Evolutionary conservation across 2,329 filamentous ascomycete genomes (phyloP).

Genomic region (Exophiala xenobiotica): DNA sequence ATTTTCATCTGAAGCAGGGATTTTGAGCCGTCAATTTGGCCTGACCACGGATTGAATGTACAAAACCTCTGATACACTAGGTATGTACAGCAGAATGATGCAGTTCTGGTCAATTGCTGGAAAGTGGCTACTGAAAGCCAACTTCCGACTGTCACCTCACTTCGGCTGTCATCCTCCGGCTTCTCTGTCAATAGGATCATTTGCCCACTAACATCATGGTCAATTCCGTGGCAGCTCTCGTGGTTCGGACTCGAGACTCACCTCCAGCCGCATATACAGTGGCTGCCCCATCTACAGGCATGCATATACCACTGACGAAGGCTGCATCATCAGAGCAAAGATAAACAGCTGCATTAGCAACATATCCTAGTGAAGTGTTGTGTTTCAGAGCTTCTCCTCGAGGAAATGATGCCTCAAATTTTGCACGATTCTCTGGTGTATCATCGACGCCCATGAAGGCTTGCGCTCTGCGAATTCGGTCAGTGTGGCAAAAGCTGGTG

Average conservation of each 20-base stretch:
- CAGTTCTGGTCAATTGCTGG: background rate
- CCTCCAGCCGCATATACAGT: constrained; percentile 16
- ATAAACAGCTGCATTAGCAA: constrained; percentile 44
- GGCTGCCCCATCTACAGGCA: constrained; percentile 45
- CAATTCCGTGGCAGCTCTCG: background rate
- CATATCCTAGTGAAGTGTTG: constrained; percentile 30
- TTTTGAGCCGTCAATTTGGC: too few relatives aligned
- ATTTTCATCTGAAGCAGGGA: too few relatives aligned
- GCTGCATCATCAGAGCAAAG: constrained; percentile 47
- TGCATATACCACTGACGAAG: constrained; percentile 45
- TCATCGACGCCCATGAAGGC: constrained; percentile 18
- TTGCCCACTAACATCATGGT: background rate
- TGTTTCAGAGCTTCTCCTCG: constrained; percentile 13
- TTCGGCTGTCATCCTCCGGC: too few relatives aligned
- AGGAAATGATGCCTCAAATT: constrained; percentile 18
- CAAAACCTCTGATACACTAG: too few relatives aligned
- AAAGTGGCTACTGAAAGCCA: background rate
- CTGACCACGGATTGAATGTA: too few relatives aligned
- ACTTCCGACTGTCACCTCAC: background rate
- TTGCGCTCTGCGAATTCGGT: constrained; percentile 9
- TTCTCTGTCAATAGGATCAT: too few relatives aligned
- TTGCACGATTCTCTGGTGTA: constrained; percentile 12
- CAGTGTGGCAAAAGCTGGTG: too few relatives aligned
- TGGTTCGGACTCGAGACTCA: constrained; percentile 36
- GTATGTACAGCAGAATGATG: background rate